Percentiles rank a stretch among this genome's conserved stretches.
Conservation (phyloP, 495 filamentous ascomycete genomes). For the Aspergillus mulundensis region DNA sequence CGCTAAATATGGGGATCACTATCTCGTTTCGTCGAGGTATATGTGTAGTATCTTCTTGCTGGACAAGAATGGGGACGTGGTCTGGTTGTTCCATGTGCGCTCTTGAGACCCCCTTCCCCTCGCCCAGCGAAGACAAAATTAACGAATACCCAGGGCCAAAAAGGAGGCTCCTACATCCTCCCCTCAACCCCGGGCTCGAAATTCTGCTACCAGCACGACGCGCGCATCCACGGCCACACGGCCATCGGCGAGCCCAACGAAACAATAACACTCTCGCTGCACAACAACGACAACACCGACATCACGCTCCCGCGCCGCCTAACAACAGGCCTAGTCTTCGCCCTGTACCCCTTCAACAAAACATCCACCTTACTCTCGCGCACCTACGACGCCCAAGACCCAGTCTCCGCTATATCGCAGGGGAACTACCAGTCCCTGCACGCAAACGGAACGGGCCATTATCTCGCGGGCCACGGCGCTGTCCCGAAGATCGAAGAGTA, state of each 20-base stretch:
- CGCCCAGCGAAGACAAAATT: not conserved
- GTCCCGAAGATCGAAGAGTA: constrained; percentile 44
- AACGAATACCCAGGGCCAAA: constrained; percentile 23
- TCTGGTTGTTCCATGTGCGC: constrained; percentile 36
- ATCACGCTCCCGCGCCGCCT: constrained; percentile 13
- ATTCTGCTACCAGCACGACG: constrained; percentile 32
- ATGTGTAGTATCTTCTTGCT: constrained; percentile 35
- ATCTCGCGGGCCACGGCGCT: constrained; percentile 40
- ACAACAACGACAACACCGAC: constrained; percentile 29
- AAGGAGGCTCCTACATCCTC: constrained; percentile 34
- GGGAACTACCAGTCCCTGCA: constrained; percentile 33
- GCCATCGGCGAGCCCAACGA: not conserved
- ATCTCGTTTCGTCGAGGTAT: constrained; percentile 35
- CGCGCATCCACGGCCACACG: constrained; percentile 18
- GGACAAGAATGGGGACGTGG: constrained; percentile 26
- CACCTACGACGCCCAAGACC: constrained; percentile 23
- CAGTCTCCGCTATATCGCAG: constrained; percentile 33
- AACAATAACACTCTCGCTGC: constrained; percentile 19
- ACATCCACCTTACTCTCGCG: constrained; percentile 15
- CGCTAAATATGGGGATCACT: constrained; percentile 29
- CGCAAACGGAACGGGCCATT: constrained; percentile 19
- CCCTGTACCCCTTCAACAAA: constrained; percentile 20
- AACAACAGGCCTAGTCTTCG: constrained; percentile 26
- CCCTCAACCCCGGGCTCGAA: constrained; percentile 12
- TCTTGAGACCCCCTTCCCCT: not conserved